Conservation (phyloP, 108 stramenopile genomes). For the Nitzschia sp. region DNA sequence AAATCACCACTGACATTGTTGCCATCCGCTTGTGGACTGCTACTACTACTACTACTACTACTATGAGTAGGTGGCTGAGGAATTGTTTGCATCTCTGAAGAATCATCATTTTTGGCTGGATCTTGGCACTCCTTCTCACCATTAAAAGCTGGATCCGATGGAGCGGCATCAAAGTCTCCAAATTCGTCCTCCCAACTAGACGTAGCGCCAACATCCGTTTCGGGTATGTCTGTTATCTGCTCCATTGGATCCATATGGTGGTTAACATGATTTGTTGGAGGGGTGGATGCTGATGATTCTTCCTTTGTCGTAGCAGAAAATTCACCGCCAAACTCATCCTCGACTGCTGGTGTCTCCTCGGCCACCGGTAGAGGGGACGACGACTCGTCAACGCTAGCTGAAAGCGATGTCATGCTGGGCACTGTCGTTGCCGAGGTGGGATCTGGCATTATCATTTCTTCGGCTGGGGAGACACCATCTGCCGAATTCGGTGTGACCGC, state of each 20-base stretch:
- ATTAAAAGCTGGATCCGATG: neutral
- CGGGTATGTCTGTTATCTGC: too few species aligned
- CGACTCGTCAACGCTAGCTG: too few species aligned
- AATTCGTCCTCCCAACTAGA: slow-evolving; percentile 6
- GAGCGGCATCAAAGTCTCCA: slow-evolving; percentile 23
- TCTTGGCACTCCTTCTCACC: slow-evolving; percentile 16
- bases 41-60: too few species aligned
- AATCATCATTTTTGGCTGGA: too few species aligned
- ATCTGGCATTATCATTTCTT: neutral
- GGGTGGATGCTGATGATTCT: neutral
- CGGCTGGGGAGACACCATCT: neutral
- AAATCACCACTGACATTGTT: neutral
- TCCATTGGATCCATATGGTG: too few species aligned
- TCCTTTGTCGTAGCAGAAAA: neutral
- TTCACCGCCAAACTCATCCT: slow-evolving; percentile 32
- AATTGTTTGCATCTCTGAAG: too few species aligned
- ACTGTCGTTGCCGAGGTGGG: neutral
- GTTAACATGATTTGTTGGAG: neutral
- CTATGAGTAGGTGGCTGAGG: too few species aligned
- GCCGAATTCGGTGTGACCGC: neutral
- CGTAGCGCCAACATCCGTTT: slow-evolving; percentile 14
- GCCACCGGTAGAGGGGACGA: neutral
- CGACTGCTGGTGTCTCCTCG: neutral
- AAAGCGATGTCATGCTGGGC: too few species aligned
- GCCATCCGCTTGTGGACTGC: neutral